Evolutionary conservation across 805 yeast species (phyloP).

Genomic region (Metschnikowia colocasiae): DNA sequence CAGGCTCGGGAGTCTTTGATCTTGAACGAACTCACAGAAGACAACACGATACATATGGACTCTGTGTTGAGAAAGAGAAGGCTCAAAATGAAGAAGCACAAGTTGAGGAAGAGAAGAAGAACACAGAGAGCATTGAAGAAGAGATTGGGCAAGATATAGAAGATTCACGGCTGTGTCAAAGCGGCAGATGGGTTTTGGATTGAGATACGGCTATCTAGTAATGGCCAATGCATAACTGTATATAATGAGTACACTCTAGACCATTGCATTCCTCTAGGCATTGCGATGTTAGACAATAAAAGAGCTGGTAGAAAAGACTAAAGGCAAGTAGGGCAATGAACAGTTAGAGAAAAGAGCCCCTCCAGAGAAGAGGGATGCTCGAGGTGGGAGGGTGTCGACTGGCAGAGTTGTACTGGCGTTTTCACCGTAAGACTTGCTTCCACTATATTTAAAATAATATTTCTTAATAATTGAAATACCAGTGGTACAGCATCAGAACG

Average conservation of each 20-base stretch:
- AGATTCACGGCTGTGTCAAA: not conserved
- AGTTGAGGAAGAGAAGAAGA: slow-evolving; percentile 94
- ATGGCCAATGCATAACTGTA: slow-evolving; percentile 1
- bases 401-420: no score
- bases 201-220: not conserved
- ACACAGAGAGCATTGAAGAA: slow-evolving; percentile 79
- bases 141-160: slow-evolving; percentile 50
- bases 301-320: not conserved
- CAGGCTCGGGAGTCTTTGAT: not conserved
- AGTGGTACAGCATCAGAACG: no score
- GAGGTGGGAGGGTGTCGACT: no score
- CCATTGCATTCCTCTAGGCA: not conserved
- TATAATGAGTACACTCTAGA: not conserved
- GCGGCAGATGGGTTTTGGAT: not conserved
- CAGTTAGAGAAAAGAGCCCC: no score
- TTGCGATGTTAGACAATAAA: not conserved
- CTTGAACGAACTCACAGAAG: slow-evolving; percentile 9
- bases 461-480: no score
- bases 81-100: slow-evolving; percentile 96
- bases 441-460: no score
- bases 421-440: no score
- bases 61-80: slow-evolving; percentile 81
- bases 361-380: no score
- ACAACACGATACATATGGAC: slow-evolving; percentile 46
- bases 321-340: no score